phyloP scores from a whole-genome alignment of 2,329 filamentous ascomycete species.

The Arthrobotrys megalospora region DNA sequence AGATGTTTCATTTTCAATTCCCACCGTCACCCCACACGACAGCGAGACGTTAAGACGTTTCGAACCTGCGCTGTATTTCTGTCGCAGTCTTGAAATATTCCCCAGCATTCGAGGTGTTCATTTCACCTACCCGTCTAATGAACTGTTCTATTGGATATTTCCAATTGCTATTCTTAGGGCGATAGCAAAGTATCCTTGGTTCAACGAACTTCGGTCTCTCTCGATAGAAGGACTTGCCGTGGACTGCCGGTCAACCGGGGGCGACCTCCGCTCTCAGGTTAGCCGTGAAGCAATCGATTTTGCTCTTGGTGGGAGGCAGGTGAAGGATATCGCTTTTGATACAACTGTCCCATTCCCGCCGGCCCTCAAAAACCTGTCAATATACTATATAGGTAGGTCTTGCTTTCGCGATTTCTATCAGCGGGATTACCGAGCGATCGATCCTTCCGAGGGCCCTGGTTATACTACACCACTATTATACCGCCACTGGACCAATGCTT shows the following conservation, averaged over 20 bases:
- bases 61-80: neutral
- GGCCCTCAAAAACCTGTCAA: neutral
- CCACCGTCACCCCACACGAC: neutral
- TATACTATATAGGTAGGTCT: neutral
- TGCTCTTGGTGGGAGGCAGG: neutral
- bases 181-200: neutral
- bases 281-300: neutral
- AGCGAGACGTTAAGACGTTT: neutral
- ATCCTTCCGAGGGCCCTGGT: neutral
- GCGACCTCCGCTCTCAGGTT: too few species aligned
- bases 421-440: neutral
- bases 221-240: neutral
- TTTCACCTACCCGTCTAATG: neutral
- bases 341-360: neutral
- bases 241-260: neutral
- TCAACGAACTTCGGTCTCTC: neutral
- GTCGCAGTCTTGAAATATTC: neutral
- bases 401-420: neutral
- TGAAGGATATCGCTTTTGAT: neutral
- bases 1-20: neutral
- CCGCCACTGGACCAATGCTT: neutral
- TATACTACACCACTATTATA: neutral
- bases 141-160: neutral
- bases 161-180: neutral
- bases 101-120: neutral